These are phyloP conservation scores for Cercospora zeina DNA, from an alignment of 2,329 filamentous ascomycete genomes.

Conservation along the genomic window DNA sequence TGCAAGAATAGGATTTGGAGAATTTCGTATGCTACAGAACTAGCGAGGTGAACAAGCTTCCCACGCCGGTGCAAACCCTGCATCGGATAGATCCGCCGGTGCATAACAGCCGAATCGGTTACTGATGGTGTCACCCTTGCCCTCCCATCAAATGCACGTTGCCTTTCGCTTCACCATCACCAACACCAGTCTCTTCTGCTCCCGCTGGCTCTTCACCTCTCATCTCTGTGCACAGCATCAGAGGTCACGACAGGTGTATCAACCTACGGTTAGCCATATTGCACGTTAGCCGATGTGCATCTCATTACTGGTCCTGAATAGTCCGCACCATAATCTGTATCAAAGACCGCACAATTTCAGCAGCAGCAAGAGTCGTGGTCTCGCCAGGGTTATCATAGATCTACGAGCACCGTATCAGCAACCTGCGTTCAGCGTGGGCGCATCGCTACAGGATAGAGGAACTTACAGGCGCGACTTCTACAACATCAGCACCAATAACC, in stretches of 20 bases:
- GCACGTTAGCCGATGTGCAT: background rate
- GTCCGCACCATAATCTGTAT: conserved; percentile 48
- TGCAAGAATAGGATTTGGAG: background rate
- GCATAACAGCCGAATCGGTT: background rate
- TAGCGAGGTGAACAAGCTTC: background rate
- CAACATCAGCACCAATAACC: conserved; percentile 61
- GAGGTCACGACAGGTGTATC: background rate
- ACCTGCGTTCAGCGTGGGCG: background rate
- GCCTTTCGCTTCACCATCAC: too few species aligned
- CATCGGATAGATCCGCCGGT: background rate
- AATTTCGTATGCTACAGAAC: background rate
- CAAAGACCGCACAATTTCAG: conserved; percentile 55
- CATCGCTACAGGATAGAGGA: background rate
- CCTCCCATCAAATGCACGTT: background rate
- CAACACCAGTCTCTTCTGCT: too few species aligned
- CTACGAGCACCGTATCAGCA: conserved; percentile 3
- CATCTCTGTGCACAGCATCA: background rate
- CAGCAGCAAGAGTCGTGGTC: conserved; percentile 57
- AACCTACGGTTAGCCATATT: background rate
- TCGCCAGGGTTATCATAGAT: conserved; percentile 63
- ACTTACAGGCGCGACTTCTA: conserved; percentile 58
- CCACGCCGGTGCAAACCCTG: background rate
- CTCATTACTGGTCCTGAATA: too few species aligned
- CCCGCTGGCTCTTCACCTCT: background rate
- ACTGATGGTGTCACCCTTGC: background rate